phyloP scores from a whole-genome alignment of 495 filamentous ascomycete species.

The Gamarada debralockiae region DNA sequence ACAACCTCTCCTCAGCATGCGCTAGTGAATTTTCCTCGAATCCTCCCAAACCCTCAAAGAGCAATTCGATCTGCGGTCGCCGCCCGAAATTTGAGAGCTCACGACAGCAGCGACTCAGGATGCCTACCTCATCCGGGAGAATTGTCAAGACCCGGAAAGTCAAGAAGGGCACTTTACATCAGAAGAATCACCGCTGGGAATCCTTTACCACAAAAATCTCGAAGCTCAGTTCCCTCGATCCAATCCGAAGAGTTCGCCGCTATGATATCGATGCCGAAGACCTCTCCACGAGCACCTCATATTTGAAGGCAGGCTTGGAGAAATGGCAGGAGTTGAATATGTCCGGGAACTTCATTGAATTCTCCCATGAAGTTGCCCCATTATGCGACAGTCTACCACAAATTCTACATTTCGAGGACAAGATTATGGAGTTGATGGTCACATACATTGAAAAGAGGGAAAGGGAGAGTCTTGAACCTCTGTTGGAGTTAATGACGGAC shows the following conservation, averaged over 20 bases:
- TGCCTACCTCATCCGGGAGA: slow-evolving; percentile 59
- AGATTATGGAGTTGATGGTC: slow-evolving; percentile 74
- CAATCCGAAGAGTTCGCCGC: slow-evolving; percentile 78
- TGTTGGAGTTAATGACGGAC: slow-evolving; percentile 77
- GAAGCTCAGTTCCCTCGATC: slow-evolving; percentile 83
- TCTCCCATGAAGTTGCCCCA: slow-evolving; percentile 65
- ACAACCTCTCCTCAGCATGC: too few relatives aligned
- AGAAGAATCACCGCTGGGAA: slow-evolving; percentile 84
- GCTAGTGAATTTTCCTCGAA: too few relatives aligned
- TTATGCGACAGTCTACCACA: slow-evolving; percentile 87
- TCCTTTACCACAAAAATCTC: slow-evolving; percentile 89
- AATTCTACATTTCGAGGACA: slow-evolving; percentile 80
- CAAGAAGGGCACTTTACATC: slow-evolving; percentile 66
- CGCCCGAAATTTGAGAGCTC: too few relatives aligned
- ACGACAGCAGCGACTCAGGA: slow-evolving; percentile 18
- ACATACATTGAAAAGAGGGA: slow-evolving; percentile 76
- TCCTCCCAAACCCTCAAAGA: too few relatives aligned
- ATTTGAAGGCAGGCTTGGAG: slow-evolving; percentile 75
- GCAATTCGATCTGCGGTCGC: too few relatives aligned
- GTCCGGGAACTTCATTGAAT: slow-evolving; percentile 71
- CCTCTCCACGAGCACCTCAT: slow-evolving; percentile 62
- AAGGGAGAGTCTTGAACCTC: slow-evolving; percentile 71
- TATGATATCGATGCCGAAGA: slow-evolving; percentile 76
- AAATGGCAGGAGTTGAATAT: slow-evolving; percentile 91
- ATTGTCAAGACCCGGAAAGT: slow-evolving; percentile 61